Percentiles rank a stretch among this genome's conserved stretches.
phyloP scores from a whole-genome alignment of 2,329 filamentous ascomycete genomes.

The Trichoderma koningii region DNA sequence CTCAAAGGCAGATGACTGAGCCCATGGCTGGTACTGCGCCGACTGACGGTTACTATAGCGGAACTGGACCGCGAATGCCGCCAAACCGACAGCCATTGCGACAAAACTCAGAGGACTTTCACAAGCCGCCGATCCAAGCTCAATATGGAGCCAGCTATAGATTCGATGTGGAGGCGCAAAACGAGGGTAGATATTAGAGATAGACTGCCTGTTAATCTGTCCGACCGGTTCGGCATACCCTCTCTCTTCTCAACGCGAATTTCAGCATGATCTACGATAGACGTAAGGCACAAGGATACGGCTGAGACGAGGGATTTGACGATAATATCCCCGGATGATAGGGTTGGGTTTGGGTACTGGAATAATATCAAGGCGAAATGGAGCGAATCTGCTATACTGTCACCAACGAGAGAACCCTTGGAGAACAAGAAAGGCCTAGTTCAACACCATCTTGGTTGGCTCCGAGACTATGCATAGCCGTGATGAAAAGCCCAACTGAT shows the following conservation, averaged over 20 bases:
- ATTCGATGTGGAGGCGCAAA: conserved; percentile 44
- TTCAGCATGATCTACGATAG: conserved; percentile 22
- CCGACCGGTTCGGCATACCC: conserved; percentile 24
- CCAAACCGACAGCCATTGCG: conserved; percentile 28
- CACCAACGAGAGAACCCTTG: not conserved
- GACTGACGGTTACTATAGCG: conserved; percentile 32
- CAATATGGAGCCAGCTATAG: conserved; percentile 35
- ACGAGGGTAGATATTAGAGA: conserved; percentile 36
- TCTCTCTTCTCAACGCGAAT: conserved; percentile 13
- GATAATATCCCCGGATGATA: conserved; percentile 22
- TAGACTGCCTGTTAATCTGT: conserved; percentile 15
- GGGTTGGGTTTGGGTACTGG: not conserved
- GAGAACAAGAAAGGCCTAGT: not conserved
- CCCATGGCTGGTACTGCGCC: conserved; percentile 41
- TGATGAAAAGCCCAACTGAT: not conserved
- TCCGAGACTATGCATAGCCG: not conserved
- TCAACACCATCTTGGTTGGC: not conserved
- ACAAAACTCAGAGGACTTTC: conserved; percentile 5
- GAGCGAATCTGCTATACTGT: not conserved
- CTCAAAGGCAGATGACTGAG: conserved; percentile 51
- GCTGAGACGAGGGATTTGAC: conserved; percentile 2
- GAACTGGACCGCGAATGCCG: conserved; percentile 36
- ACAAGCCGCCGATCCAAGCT: conserved; percentile 1
- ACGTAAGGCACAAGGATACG: conserved; percentile 16
- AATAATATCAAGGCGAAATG: not conserved